phyloP scores from a whole-genome alignment of 768 basidiomycete genomes.

The Lactarius tabidus region DNA sequence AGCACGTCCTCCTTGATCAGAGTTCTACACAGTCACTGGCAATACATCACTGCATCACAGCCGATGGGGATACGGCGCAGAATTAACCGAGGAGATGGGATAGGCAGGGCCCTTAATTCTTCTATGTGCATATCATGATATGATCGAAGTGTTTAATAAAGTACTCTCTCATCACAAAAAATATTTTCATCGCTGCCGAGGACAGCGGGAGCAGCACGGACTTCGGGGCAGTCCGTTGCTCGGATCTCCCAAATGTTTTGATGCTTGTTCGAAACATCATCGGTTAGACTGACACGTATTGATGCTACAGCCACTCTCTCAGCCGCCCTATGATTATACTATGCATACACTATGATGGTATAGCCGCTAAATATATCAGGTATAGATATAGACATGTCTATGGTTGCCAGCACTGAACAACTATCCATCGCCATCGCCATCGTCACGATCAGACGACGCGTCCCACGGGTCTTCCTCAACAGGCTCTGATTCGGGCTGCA shows the following conservation, averaged over 20 bases:
- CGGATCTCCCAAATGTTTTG: no score
- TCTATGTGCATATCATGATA: background rate
- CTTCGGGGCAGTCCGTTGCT: no score
- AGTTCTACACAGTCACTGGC: no score
- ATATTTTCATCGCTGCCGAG: no score
- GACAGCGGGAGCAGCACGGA: no score
- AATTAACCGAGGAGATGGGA: background rate
- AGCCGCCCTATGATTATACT: background rate
- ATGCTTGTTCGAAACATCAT: no score
- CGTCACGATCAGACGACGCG: conserved; percentile 24
- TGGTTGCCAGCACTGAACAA: background rate
- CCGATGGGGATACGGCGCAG: background rate
- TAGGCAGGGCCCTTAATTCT: background rate
- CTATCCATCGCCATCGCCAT: background rate
- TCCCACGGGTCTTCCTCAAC: conserved; percentile 27
- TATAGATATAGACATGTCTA: conserved; percentile 4
- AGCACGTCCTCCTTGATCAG: background rate
- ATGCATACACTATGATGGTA: conserved; percentile 10
- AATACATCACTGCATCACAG: background rate
- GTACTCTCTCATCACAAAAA: background rate
- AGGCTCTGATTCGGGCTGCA: conserved; percentile 26
- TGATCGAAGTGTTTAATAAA: background rate
- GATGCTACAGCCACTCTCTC: background rate
- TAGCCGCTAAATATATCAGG: conserved; percentile 2
- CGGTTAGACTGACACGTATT: no score